Evolutionary conservation across 768 basidiomycete genomes (phyloP).

Genomic region (Sutorius australiensis): DNA sequence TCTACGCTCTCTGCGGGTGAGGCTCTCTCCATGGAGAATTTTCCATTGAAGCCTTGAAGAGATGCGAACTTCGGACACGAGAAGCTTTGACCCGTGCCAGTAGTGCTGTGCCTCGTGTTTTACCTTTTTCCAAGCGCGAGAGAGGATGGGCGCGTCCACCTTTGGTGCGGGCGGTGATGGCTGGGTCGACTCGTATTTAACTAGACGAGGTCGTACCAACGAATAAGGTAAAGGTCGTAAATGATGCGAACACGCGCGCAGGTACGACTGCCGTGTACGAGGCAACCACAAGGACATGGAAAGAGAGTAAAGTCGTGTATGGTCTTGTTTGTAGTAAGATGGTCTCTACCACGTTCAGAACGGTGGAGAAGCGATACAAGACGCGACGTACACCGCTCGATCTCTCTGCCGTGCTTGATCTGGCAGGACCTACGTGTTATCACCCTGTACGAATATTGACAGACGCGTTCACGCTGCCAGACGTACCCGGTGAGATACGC

Average conservation of each 20-base stretch:
- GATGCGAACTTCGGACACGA: slow-evolving; percentile 92
- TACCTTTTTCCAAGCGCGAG: slow-evolving; percentile 83
- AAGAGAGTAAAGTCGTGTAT: slow-evolving; percentile 12
- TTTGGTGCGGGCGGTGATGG: slow-evolving; percentile 47
- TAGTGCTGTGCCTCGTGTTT: slow-evolving; percentile 97
- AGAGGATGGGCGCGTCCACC: slow-evolving; percentile 44
- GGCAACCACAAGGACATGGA: slow-evolving; percentile 79
- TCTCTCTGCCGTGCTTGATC: slow-evolving; percentile 64
- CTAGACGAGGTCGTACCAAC: background rate
- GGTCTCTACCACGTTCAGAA: slow-evolving; percentile 55
- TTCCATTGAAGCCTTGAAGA: slow-evolving; percentile 86
- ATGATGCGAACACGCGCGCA: slow-evolving; percentile 6
- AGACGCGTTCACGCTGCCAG: slow-evolving; percentile 9
- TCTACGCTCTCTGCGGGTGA: slow-evolving; percentile 90
- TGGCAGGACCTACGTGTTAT: slow-evolving; percentile 33
- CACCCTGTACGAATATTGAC: slow-evolving; percentile 3
- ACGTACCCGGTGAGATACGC: slow-evolving; percentile 40
- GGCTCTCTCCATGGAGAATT: slow-evolving; percentile 82
- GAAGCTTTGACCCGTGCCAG: slow-evolving; percentile 92
- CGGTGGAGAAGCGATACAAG: slow-evolving; percentile 78
- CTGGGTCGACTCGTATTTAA: slow-evolving; percentile 33
- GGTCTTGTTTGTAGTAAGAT: slow-evolving; percentile 28
- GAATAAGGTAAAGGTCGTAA: background rate
- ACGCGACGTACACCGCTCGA: slow-evolving; percentile 75
- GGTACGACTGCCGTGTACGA: slow-evolving; percentile 38